Base-by-base conservation (phyloP, 768 basidiomycete genomes). In the Tephrocybe rancida region DNA sequence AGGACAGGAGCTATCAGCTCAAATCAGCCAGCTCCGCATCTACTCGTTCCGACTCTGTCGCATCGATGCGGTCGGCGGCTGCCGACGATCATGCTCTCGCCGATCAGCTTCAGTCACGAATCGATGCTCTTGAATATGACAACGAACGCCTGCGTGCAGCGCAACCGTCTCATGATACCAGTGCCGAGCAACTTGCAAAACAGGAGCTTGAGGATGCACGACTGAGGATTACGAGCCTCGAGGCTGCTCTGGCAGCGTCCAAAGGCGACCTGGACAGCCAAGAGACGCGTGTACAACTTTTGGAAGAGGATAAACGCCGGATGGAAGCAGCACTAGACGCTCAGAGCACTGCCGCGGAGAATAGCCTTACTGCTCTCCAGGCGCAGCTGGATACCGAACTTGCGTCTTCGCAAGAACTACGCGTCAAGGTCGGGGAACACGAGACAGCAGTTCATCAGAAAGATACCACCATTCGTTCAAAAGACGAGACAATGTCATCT, bases 91-190 rank as follows among this genome's bases (percentile, higher is more conserved):
- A 67, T 10, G 52, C 55, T 5, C 62, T 74, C 22, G 48, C 78
- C 6, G 75, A 76, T 19, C 68, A 70, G 55, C 69, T 81, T 43
- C 81, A 78, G 46, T 78, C 70, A 5, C 74, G 81, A 18, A 62
- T 92, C 27, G 79, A 85, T 52, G 77, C 81, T 1, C 73, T 90
- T 8, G 87, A 92, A 64, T 82, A 82, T 50, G 90, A 93, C 65
- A 90, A 87, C 54, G 74, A 76, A 45, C 79, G 85, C 19, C 70
- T 93, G 25, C 80, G 78, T 48, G 58, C 67, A 19, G 61, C 67
- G 7, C 56, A 73, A 16, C 65, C 64, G 5, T 48, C 54, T 16
- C 24, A 54, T 41, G 66, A 58, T 73, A 50, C 75, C 57, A 63
- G 79, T 71, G 48, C 76, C 60, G 65, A 76, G 68, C 41, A 77